A percentile compares a stretch with the other conserved stretches of the same genome.
phyloP scores from a whole-genome alignment of 495 filamentous ascomycete species.

The Penicillium waksmanii region DNA sequence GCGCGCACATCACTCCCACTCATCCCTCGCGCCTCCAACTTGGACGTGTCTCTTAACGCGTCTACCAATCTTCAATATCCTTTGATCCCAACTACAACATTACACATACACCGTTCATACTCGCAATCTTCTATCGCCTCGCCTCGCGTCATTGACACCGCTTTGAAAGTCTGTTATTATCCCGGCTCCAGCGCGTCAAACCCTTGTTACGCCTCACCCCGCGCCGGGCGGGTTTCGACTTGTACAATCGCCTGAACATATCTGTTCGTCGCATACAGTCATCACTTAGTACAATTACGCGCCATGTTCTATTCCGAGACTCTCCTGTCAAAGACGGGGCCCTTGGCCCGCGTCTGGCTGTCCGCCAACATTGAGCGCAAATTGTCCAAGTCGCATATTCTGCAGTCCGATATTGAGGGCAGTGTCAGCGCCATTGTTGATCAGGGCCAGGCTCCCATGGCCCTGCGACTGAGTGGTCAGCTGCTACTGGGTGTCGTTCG shows the following conservation, averaged over 20 bases:
- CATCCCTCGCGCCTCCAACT: conserved; percentile 26
- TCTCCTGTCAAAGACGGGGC: conserved; percentile 93
- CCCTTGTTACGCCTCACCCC: conserved; percentile 41
- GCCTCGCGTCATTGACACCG: conserved; percentile 18
- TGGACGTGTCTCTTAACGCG: conserved; percentile 15
- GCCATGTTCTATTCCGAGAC: conserved; percentile 98
- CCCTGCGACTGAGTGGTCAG: conserved; percentile 90
- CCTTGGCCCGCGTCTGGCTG: conserved; percentile 95
- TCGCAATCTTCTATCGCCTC: not conserved
- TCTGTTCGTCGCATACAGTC: conserved; percentile 13
- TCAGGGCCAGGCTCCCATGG: conserved; percentile 92
- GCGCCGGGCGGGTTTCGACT: conserved; percentile 41
- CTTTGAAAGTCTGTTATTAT: conserved; percentile 40
- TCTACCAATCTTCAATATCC: conserved; percentile 2
- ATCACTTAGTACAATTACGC: conserved; percentile 24
- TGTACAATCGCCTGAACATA: conserved; percentile 20
- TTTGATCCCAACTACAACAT: not conserved
- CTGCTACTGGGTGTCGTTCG: conserved; percentile 92
- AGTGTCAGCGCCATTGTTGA: conserved; percentile 94
- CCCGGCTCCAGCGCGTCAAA: conserved; percentile 44
- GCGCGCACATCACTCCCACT: conserved; percentile 28
- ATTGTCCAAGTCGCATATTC: conserved; percentile 89
- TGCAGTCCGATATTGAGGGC: conserved; percentile 89
- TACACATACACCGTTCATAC: no score
- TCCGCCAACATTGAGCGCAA: conserved; percentile 98